Evolutionary conservation across 2,329 filamentous ascomycete genomes (phyloP), one percentile per base, ranked within the genome.

Genomic region (Ophiognomonia clavigignenti-juglandacearum): DNA sequence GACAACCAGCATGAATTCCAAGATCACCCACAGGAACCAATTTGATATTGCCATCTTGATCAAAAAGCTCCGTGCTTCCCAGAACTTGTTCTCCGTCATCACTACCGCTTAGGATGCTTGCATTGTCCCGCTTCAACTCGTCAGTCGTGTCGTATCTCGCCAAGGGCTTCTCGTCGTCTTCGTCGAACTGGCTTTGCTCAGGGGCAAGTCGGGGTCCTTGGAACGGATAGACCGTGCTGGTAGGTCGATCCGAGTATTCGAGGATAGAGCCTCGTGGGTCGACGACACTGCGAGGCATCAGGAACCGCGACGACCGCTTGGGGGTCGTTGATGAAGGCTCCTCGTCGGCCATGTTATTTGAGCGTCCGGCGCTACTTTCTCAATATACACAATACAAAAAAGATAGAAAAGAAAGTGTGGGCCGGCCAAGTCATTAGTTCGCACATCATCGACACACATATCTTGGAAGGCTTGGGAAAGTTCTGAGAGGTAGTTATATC

Each of bases 1-100:
- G 9, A 22, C 4, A 27, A 45, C 29, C n/a, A 3, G 16, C 10
- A 34, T 7, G 14, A 34, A 5, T 5, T 31, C 29, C 4, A 31
- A 31, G 19, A 16, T 16, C 32, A 34, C 32, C 32, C 36, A 54
- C 52, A 31, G 54, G 52, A 49, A 56, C 48, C 50, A 54, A 36
- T n/a, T 49, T 45, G 19, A 56, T 46, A 23, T 54, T 45, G 14
- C 54, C 52, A 37, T 56, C 45, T 26, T 56, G 45, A 29, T 54
- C 45, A 20, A 19, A 56, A 13, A 56, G 43, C 2, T 53, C 47
- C 10, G 54, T 54, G 5, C 52, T 54, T 11, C 54, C 54, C 24
- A 53, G 22, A 2, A 45, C 43, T 5, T 39, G 11, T 1, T 39
- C 43, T 10, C 34, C 43, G 6, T 26, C 18, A 13, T 20, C 35